Evolutionary conservation across 768 basidiomycete genomes (phyloP).

Genomic region (Collybia mongolica): DNA sequence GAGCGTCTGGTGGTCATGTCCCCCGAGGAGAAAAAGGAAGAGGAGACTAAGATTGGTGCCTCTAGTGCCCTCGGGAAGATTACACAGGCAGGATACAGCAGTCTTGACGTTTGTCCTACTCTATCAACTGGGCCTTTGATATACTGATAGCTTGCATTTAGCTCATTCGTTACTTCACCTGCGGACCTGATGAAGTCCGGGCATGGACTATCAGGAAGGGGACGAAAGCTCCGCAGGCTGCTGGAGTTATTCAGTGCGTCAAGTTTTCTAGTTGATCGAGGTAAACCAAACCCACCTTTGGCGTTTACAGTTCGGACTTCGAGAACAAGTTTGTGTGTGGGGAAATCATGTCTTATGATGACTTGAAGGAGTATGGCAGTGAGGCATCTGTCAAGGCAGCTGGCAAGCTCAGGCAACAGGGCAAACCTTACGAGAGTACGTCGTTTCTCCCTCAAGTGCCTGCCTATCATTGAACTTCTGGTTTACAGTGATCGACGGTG

Average conservation of each 20-base stretch:
- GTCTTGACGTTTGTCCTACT: constrained; percentile 64
- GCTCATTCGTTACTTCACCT: constrained; percentile 97
- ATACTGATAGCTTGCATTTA: constrained; percentile 23
- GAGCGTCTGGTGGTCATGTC: constrained; percentile 73
- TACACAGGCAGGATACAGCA: constrained; percentile 89
- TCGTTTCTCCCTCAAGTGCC: constrained; percentile 10
- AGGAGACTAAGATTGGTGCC: constrained; percentile 75
- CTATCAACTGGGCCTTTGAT: neutral
- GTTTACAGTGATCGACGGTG: constrained; percentile 74
- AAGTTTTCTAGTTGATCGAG: neutral
- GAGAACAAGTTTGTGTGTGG: constrained; percentile 98
- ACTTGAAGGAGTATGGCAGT: constrained; percentile 88
- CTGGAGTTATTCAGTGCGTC: constrained; percentile 94
- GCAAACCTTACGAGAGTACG: constrained; percentile 94
- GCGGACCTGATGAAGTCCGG: constrained; percentile 94
- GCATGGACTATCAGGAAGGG: constrained; percentile 97
- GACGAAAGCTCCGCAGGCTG: constrained; percentile 94
- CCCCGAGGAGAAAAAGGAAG: constrained; percentile 72
- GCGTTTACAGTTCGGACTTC: constrained; percentile 74
- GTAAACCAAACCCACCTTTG: neutral
- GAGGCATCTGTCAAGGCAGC: constrained; percentile 92
- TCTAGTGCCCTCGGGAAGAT: constrained; percentile 85
- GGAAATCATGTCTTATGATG: constrained; percentile 92
- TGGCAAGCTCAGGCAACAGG: constrained; percentile 93
- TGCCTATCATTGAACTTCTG: constrained; percentile 6